A percentile compares a stretch with the other conserved stretches of the same genome.
Conservation (phyloP, 805 yeast genomes). For the Danielia reshetovae region DNA sequence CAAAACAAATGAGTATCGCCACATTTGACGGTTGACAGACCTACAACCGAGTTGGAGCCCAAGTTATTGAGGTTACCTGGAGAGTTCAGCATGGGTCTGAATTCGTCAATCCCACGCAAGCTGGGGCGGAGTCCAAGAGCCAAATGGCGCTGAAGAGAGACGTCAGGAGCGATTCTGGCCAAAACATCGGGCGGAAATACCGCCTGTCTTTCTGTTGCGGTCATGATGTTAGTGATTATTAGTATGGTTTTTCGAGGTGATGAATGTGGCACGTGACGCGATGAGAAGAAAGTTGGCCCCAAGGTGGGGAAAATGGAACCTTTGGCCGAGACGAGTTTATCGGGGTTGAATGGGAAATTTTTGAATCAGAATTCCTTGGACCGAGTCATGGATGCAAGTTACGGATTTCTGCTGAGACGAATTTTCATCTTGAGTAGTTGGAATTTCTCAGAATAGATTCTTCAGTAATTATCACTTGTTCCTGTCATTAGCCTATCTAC, state of each 20-base stretch:
- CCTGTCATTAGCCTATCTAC: no score
- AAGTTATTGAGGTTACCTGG: conserved; percentile 35
- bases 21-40: conserved; percentile 63
- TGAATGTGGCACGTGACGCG: conserved; percentile 1
- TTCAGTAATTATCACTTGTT: no score
- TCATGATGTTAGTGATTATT: neutral
- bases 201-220: conserved; percentile 22
- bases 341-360: no score
- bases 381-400: no score
- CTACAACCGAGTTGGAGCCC: conserved; percentile 41
- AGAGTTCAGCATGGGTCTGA: conserved; percentile 47
- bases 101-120: conserved; percentile 66
- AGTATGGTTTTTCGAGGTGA: neutral
- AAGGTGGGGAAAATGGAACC: neutral
- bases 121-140: conserved; percentile 75
- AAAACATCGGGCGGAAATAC: conserved; percentile 78
- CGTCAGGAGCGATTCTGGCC: conserved; percentile 81
- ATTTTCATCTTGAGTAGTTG: no score
- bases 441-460: no score
- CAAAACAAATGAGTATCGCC: conserved; percentile 76
- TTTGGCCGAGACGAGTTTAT: no score
- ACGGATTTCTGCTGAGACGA: no score
- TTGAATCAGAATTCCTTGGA: no score
- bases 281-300: neutral
- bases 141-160: conserved; percentile 75